Base-by-base conservation (phyloP, 2,329 filamentous ascomycete genomes). In the Epicoccum sorghinum region DNA sequence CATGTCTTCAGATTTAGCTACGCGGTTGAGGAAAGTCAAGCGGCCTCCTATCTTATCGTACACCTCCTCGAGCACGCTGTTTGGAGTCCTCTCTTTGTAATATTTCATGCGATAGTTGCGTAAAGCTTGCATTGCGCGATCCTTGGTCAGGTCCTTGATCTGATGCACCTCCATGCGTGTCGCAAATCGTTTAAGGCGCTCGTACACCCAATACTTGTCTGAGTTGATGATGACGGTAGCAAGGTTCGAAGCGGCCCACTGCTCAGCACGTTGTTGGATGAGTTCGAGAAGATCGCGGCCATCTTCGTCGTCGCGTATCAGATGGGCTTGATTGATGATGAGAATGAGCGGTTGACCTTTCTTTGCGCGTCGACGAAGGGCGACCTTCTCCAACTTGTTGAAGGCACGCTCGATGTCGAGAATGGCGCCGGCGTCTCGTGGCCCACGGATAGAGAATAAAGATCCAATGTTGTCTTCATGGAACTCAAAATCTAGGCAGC, bases 151-250 rank as follows among this genome's bases (percentile, higher is more conserved):
- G 73, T 99, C 95, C 4, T 85, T 83, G 37, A 99, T 87, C 7
- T 91, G 86, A 33, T 96, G 88, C 4, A 99, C 89, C 69, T 97
- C 93, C 91, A 99, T 96, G 40, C 95, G 86, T 2, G 93, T 96
- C 3, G 92, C 91, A 55, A 96, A 88, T 72, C 91, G 88, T 80
- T 97, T 97, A 47, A 99, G 79, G 12, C 93, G 85, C 74, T 99
- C 95, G 68, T 97, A 98, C 0, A 99, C 90, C 95, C 95, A 99
- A 77, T 96, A 99, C 72, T 98, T 95, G 75, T 99, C 95, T 48
- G 88, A 93, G 76, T 97, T 98, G 78, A 99, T 92, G 30, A 99
- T 87, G 81, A 91, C 85, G 1, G 95, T 98, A 27, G 96, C 90
- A 7, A 99, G 83, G 61, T 91, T 93, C 18, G 90, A 86, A 1